Conservation (phyloP, 495 filamentous ascomycete genomes). For the Podospora comata region DNA sequence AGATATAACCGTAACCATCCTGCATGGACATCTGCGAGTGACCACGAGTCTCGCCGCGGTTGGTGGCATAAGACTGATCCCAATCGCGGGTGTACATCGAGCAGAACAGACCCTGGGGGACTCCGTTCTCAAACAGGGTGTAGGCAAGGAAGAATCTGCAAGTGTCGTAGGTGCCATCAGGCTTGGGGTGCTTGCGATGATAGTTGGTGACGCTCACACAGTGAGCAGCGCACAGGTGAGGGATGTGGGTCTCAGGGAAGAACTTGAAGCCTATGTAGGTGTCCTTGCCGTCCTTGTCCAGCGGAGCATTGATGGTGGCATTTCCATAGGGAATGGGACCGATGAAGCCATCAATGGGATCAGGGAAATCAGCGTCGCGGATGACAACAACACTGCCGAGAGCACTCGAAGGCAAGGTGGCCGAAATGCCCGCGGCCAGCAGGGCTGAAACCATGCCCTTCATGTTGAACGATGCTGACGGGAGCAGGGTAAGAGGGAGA, state of each 20-base stretch:
- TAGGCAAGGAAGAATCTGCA: conserved; percentile 24
- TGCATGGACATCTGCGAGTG: conserved; percentile 1
- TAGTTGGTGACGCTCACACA: conserved; percentile 22
- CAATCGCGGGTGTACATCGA: conserved; percentile 21
- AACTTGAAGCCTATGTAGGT: conserved; percentile 23
- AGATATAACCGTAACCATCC: conserved; percentile 14
- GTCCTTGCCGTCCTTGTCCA: conserved; percentile 19
- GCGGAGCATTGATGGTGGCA: conserved; percentile 21
- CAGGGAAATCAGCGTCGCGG: neutral
- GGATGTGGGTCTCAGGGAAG: conserved; percentile 20
- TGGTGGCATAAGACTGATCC: conserved; percentile 19
- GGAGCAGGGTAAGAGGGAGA: neutral
- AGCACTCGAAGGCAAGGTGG: neutral
- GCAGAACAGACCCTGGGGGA: conserved; percentile 19
- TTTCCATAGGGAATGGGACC: conserved; percentile 20
- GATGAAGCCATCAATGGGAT: conserved; percentile 16
- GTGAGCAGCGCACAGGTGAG: conserved; percentile 20
- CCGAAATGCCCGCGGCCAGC: conserved; percentile 4
- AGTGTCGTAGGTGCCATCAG: conserved; percentile 13
- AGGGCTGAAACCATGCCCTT: conserved; percentile 1
- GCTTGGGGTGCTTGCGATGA: conserved; percentile 18
- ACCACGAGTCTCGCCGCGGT: conserved; percentile 7
- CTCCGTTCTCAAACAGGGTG: conserved; percentile 13
- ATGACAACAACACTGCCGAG: neutral
- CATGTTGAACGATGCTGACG: neutral